Evolutionary conservation across 768 basidiomycete genomes (phyloP), one percentile per base, ranked within the genome.

Genomic region (Mycena floridula): DNA sequence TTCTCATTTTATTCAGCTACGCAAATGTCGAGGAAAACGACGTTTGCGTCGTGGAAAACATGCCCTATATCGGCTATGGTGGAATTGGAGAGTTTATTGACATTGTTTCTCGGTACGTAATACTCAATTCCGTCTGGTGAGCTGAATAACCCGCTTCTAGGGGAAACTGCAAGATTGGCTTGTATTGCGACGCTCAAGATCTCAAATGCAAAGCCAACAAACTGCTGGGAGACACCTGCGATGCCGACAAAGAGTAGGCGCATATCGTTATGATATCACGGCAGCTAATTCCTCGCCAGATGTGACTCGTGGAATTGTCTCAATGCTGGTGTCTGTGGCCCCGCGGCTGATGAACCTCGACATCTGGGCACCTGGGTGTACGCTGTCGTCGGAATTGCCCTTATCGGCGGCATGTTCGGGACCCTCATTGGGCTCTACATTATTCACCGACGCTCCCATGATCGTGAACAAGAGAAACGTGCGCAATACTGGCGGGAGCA

Each of bases 401-500:
- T 91, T 46, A 68, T 87, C 40, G 79, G 77, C 47, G n/a, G n/a
- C n/a, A 89, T 93, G 75, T 65, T 78, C 48, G 84, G 76, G 12
- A 84, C 83, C 7, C 69, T 91, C 32, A 63, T 78, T 42, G 72
- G 74, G 3, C 68, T 94, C 26, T 91, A 77, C 65, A 69, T 81
- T 53, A 53, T 85, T 5, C 89, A 92, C 54, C 68, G 81, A 28
- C 77, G 79, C 52, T 77, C 85, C 51, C 79, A 90, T 52, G 81
- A 82, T 32, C 62, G 69, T 46, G 89, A 92, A 55, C 82, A 87
- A 38, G 82, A 88, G 65, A 90, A 85, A 63, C 83, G 90, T 52
- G 66, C 82, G 35, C 88, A 90, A 58, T 92, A 93, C 64, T 92
- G 90, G 84, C 81, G 82, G 52, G 90, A 93, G 67, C 89, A 90